A percentile compares a stretch with the other conserved stretches of the same genome.
Conservation (phyloP, 2,329 filamentous ascomycete genomes). For the Cercospora sp. region DNA sequence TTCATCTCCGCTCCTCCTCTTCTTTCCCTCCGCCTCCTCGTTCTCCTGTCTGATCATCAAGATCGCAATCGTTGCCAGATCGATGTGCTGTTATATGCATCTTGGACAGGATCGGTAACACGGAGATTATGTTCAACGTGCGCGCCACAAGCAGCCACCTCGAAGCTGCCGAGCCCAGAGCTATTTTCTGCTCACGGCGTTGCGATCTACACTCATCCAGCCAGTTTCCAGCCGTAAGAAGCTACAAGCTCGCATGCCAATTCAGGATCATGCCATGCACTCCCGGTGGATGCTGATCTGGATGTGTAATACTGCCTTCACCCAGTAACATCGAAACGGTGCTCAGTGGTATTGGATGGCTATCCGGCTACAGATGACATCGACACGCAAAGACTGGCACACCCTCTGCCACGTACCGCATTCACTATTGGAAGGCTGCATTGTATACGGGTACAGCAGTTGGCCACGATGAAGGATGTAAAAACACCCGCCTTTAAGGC, state of each 20-base stretch:
- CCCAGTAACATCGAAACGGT: not conserved
- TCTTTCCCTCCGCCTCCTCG: not conserved
- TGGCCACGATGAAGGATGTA: not conserved
- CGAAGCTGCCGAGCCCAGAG: not conserved
- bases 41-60: not conserved
- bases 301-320: not conserved
- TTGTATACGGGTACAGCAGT: not conserved
- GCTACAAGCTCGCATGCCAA: not conserved
- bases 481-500: not conserved
- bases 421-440: constrained; percentile 3
- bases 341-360: not conserved
- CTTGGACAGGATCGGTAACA: not conserved
- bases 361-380: not conserved
- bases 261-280: constrained; percentile 1
- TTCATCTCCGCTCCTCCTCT: not conserved
- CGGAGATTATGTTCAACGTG: not conserved
- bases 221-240: constrained; percentile 1
- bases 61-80: not conserved
- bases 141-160: not conserved
- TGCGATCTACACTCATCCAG: not conserved
- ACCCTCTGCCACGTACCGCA: constrained; percentile 1
- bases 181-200: not conserved
- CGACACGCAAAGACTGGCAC: not conserved
- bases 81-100: not conserved
- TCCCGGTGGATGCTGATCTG: not conserved